Evolutionary conservation across 169 alveolate species (phyloP).

Genomic region (Eimeria tenella): DNA sequence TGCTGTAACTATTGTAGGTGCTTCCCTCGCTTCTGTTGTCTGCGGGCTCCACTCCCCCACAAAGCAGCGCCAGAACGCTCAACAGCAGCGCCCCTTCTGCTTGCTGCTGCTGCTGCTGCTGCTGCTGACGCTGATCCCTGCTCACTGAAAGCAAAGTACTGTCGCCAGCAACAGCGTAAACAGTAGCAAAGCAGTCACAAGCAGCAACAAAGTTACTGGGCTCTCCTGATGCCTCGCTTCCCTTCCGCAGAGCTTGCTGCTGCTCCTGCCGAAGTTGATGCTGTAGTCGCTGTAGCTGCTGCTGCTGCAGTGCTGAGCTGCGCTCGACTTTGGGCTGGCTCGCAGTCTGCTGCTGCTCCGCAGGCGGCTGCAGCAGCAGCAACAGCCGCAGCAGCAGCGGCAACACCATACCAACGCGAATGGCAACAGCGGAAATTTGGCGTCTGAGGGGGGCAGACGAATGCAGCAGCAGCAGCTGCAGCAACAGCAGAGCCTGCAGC

Average conservation of each 20-base stretch:
- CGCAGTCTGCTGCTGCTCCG: background rate
- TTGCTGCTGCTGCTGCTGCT: conserved; percentile 41
- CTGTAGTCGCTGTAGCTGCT: background rate
- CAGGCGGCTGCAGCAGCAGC: conserved; percentile 22
- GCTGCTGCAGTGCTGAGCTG: background rate
- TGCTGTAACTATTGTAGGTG: conserved; percentile 1
- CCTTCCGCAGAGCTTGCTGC: background rate
- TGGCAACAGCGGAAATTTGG: background rate
- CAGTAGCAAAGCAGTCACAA: background rate
- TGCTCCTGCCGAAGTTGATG: background rate
- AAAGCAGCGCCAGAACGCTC: conserved; percentile 22
- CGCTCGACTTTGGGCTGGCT: no score
- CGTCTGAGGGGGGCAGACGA: background rate
- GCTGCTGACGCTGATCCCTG: background rate
- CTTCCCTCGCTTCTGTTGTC: background rate
- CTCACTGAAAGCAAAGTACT: background rate
- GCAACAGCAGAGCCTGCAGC: conserved; percentile 44
- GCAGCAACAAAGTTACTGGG: background rate
- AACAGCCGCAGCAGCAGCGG: conserved; percentile 59
- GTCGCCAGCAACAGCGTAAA: conserved; percentile 10
- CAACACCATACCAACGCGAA: conserved; percentile 24
- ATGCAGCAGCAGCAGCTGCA: conserved; percentile 36
- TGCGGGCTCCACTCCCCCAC: background rate
- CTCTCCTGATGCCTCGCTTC: background rate
- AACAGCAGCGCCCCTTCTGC: conserved; percentile 33